Evolutionary conservation across 352 stramenopile species (phyloP).

Genomic region (Phytophthora sp.): DNA sequence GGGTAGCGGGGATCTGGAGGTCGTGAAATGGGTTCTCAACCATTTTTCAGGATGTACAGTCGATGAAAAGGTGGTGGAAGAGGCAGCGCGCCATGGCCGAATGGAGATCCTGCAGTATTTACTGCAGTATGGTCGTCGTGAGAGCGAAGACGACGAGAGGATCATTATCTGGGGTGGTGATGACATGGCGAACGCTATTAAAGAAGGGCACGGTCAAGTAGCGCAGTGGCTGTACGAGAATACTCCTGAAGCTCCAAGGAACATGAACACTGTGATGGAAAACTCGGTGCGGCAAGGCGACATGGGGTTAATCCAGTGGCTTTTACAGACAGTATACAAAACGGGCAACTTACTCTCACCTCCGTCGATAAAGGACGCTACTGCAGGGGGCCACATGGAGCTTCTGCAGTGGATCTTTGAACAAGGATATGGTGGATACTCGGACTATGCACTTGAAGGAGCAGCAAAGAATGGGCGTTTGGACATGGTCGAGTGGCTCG

Average conservation of each 20-base stretch:
- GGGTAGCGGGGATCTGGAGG: slow-evolving; percentile 11
- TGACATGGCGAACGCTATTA: slow-evolving; percentile 15
- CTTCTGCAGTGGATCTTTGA: slow-evolving; percentile 18
- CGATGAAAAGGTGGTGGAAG: slow-evolving; percentile 20
- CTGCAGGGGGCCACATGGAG: slow-evolving; percentile 19
- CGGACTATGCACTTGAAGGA: slow-evolving; percentile 4
- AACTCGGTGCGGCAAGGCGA: not conserved
- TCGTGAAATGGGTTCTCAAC: slow-evolving; percentile 14
- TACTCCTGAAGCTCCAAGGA: not conserved
- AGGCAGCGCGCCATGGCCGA: slow-evolving; percentile 12
- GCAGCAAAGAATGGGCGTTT: slow-evolving; percentile 13
- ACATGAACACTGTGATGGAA: slow-evolving; percentile 7
- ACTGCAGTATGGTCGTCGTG: slow-evolving; percentile 4
- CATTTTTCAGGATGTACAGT: slow-evolving; percentile 20
- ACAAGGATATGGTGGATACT: not conserved
- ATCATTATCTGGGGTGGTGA: slow-evolving; percentile 22
- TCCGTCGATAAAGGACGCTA: slow-evolving; percentile 16
- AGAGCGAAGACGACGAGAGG: not conserved
- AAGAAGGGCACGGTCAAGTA: slow-evolving; percentile 2
- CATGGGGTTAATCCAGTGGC: slow-evolving; percentile 4
- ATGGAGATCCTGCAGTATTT: slow-evolving; percentile 21
- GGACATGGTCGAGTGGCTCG: slow-evolving; percentile 21
- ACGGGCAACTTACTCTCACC: not conserved
- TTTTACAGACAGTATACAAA: slow-evolving; percentile 18
- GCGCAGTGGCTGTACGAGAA: slow-evolving; percentile 23